Evolutionary conservation across 257 asterid species (phyloP).

Genomic region (Solanum tarapatanum): DNA sequence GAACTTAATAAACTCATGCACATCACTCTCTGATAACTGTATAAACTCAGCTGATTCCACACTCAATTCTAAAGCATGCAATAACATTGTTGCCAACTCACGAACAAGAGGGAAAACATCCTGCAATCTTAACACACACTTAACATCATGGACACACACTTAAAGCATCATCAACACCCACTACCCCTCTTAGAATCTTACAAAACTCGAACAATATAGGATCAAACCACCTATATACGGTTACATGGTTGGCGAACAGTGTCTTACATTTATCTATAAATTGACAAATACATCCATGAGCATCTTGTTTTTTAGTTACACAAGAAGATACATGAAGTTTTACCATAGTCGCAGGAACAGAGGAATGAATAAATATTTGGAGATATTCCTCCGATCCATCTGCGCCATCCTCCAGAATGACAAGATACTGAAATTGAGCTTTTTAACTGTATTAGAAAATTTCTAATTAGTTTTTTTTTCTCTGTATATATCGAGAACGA

Average conservation of each 20-base stretch:
- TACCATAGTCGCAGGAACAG: conserved; percentile 54
- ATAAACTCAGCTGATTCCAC: conserved; percentile 4
- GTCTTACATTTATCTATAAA: conserved; percentile 33
- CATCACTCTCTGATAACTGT: conserved; percentile 5
- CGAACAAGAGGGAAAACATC: conserved; percentile 46
- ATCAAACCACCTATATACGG: conserved; percentile 13
- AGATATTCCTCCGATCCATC: conserved; percentile 31
- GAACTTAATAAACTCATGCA: too few species aligned
- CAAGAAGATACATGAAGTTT: conserved; percentile 50
- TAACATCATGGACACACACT: neutral
- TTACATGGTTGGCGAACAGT: neutral
- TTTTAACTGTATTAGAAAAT: too few species aligned
- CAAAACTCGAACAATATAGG: conserved; percentile 52
- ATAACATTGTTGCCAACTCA: conserved; percentile 41
- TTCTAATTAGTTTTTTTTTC: too few species aligned
- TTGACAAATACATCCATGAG: conserved; percentile 39
- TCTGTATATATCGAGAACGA: too few species aligned
- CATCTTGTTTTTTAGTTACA: conserved; percentile 18
- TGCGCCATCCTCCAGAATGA: neutral
- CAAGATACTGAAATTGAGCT: too few species aligned
- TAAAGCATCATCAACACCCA: too few species aligned
- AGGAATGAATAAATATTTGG: conserved; percentile 41
- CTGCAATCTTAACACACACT: conserved; percentile 15
- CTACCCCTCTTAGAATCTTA: conserved; percentile 26
- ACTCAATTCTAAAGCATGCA: conserved; percentile 19